These are phyloP conservation scores for Cladosporium sp. DNA, from an alignment of 2,329 filamentous ascomycete species.

Conservation along the genomic window DNA sequence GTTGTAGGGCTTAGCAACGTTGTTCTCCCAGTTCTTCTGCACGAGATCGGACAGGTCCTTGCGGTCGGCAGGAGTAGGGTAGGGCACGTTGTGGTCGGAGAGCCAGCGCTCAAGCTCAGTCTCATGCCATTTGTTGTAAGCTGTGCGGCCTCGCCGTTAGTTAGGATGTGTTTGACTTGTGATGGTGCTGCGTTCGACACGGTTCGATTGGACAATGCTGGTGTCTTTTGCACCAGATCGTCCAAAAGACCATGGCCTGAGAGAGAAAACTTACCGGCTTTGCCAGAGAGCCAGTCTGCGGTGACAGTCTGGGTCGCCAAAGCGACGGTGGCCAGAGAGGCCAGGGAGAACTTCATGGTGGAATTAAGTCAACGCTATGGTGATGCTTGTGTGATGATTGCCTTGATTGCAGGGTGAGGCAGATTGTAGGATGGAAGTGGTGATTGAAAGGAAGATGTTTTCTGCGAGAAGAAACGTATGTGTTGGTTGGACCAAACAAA, in stretches of 20 bases:
- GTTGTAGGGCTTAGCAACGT: constrained; percentile 70
- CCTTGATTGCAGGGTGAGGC: background rate
- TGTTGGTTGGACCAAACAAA: background rate
- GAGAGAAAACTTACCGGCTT: constrained; percentile 62
- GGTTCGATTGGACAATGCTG: background rate
- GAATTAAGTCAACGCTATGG: background rate
- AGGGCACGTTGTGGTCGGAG: constrained; percentile 83
- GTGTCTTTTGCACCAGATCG: background rate
- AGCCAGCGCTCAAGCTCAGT: constrained; percentile 97
- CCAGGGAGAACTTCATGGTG: constrained; percentile 72
- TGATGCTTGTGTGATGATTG: background rate
- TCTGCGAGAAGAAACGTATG: constrained; percentile 1
- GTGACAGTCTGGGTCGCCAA: constrained; percentile 66
- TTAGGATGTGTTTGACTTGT: constrained; percentile 17
- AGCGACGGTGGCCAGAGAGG: constrained; percentile 64
- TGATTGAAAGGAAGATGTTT: background rate
- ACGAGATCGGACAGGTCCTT: constrained; percentile 93
- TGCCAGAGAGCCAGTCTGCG: constrained; percentile 81
- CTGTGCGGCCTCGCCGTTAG: constrained; percentile 45
- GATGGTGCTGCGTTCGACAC: background rate
- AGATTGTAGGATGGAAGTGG: background rate
- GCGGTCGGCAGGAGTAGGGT: constrained; percentile 84
- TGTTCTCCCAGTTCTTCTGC: constrained; percentile 80
- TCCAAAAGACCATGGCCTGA: background rate
- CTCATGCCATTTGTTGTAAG: constrained; percentile 98